Base-by-base conservation (phyloP, 306 rosid species). In the Parietaria judaica region DNA sequence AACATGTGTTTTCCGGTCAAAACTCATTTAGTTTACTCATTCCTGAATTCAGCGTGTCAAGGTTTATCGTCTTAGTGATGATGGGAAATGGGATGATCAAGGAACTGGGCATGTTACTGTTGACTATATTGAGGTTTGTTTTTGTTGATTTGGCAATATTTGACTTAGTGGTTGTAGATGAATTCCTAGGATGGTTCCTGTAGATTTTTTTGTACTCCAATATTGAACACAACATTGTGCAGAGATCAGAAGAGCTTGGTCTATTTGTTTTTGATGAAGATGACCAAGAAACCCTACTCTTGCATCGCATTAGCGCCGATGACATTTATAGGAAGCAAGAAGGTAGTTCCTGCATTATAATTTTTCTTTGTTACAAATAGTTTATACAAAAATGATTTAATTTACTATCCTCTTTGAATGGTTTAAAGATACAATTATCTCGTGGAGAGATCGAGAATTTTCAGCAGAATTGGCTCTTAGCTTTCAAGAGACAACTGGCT, bases 81-180 rank as follows among this genome's bases (percentile, higher is more conserved):
- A 83, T 66, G 98, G 91, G 44, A 91, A 91, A 75, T 91, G 98
- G 98, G 98, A 91, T 68, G 98, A 91, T 73, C 96, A 88, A 79
- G 98, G 98, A 64, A 91, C 98, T 66, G 96, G 98, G 41, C 95
- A 91, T 66, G 88, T 83, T 65, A 66, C 86, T 72, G 86, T 91
- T 70, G 96, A 91, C 79, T 91, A 81, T 78, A 35, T 85, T 72
- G 98, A 91, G 96, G 98, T 91, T 39, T 68, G 80, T 80, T 76
- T 49, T 58, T 58, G 38, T 67, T 47, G 16, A 35, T 62, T 45
- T 69, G 60, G 54, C 44, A 70, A 12, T 31, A 69, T 55, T 75
- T 56, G 46, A 23, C 31, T 23, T 23, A 23, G 31, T 23, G 31
- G 31, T 23, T 23, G 31, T 23, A 23, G 31, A 23, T 23, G 31